These are phyloP conservation scores for Beauveria sp. DNA, from an alignment of 2,329 filamentous ascomycete genomes.

Conservation along the genomic window DNA sequence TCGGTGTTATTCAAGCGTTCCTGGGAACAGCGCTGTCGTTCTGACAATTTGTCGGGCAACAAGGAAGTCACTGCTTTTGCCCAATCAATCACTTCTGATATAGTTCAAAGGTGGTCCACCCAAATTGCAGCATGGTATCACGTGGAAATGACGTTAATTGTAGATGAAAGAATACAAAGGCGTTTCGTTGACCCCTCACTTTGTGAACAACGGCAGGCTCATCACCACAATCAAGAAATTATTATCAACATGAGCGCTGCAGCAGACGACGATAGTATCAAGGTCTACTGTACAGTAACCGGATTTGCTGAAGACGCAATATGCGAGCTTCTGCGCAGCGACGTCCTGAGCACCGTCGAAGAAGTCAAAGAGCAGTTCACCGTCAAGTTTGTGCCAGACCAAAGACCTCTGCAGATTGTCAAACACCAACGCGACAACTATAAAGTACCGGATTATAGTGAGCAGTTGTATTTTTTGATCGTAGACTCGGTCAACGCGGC, in stretches of 20 bases:
- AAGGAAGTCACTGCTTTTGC: background rate
- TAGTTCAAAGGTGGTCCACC: background rate
- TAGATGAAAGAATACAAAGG: background rate
- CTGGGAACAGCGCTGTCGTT: background rate
- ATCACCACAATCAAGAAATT: background rate
- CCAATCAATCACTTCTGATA: background rate
- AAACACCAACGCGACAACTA: constrained; percentile 4
- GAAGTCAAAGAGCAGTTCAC: background rate
- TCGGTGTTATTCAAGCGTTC: background rate
- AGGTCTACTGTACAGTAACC: constrained; percentile 4
- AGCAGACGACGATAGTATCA: background rate
- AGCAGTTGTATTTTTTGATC: constrained; percentile 7
- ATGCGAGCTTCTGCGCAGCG: background rate
- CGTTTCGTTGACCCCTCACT: background rate
- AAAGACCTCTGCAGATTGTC: background rate
- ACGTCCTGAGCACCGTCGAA: background rate
- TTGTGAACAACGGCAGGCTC: background rate
- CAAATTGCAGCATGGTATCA: background rate
- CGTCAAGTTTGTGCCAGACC: background rate
- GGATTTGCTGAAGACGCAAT: background rate
- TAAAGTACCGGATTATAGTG: background rate
- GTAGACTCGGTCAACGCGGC: background rate
- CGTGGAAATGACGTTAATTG: background rate
- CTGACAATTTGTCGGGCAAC: background rate
- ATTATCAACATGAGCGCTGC: background rate